These are phyloP conservation scores for Penium margaritaceum DNA, from an alignment of 139 green algal species.

Conservation along the genomic window DNA sequence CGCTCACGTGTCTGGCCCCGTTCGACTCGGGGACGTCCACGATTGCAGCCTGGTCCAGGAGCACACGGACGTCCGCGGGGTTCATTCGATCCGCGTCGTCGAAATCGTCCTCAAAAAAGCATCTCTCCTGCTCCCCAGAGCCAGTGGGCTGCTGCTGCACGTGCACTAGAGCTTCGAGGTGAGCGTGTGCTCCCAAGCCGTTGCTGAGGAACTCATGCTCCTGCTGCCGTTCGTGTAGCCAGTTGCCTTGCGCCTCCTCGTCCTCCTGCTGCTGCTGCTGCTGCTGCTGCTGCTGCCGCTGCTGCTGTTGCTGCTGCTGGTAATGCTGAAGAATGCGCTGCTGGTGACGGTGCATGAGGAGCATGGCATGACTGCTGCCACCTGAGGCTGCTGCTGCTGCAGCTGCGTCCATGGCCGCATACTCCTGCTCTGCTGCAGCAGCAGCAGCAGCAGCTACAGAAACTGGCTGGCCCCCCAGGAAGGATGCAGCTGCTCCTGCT, in stretches of 20 bases:
- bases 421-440: not conserved
- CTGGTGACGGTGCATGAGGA: not conserved
- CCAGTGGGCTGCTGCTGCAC: too few relatives aligned
- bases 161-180: too few relatives aligned
- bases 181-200: too few relatives aligned
- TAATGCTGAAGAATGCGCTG: constrained; percentile 1
- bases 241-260: not conserved
- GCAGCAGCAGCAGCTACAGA: not conserved
- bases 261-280: not conserved
- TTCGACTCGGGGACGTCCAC: too few relatives aligned
- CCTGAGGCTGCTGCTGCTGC: not conserved
- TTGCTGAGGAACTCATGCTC: too few relatives aligned
- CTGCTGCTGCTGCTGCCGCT: not conserved
- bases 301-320: not conserved
- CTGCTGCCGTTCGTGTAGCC: not conserved
- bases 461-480: not conserved
- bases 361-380: not conserved
- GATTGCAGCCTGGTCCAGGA: too few relatives aligned
- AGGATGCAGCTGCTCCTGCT: not conserved
- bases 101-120: too few relatives aligned
- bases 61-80: too few relatives aligned
- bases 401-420: not conserved
- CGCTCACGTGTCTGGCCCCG: too few relatives aligned
- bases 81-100: too few relatives aligned
- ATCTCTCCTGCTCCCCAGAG: too few relatives aligned